Conservation (phyloP, 805 yeast species). For the Wickerhamiella alocasiicola region DNA sequence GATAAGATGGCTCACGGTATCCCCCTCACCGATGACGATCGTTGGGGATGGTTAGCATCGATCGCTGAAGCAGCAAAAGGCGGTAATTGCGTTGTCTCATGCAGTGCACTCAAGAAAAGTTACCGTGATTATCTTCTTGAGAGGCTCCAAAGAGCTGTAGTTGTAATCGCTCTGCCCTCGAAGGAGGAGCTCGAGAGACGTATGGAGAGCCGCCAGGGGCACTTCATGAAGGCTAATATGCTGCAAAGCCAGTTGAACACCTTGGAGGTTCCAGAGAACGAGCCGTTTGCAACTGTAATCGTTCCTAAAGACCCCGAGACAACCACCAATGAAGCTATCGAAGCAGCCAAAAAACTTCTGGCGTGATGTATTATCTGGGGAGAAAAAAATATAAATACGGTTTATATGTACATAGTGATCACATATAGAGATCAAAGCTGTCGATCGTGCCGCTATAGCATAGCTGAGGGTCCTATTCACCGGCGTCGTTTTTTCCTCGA, state of each 20-base stretch:
- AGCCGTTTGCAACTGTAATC: conserved; percentile 10
- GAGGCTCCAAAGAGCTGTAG: conserved; percentile 30
- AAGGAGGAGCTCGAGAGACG: conserved; percentile 49
- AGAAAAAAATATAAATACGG: not conserved
- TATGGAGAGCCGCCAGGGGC: conserved; percentile 53
- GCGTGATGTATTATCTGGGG: not conserved
- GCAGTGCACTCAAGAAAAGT: conserved; percentile 67
- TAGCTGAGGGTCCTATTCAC: too few species aligned
- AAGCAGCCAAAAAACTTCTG: not conserved
- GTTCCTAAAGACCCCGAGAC: not conserved
- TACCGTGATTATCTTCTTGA: conserved; percentile 55
- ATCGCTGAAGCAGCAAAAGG: conserved; percentile 31
- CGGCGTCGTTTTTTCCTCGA: not conserved
- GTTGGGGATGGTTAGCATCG: conserved; percentile 76
- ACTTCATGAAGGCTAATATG: conserved; percentile 83
- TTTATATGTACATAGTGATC: not conserved
- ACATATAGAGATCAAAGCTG: too few species aligned
- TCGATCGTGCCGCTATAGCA: too few species aligned
- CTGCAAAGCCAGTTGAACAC: conserved; percentile 63
- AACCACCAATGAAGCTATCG: conserved; percentile 2
- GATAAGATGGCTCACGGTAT: conserved; percentile 72
- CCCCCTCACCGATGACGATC: conserved; percentile 78
- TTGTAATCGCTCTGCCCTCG: conserved; percentile 56
- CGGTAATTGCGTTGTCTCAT: conserved; percentile 46
- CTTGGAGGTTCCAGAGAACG: conserved; percentile 51